These are phyloP conservation scores for Umbellularia californica DNA, from an alignment of 164 flowering plant genomes.

Conservation along the genomic window DNA sequence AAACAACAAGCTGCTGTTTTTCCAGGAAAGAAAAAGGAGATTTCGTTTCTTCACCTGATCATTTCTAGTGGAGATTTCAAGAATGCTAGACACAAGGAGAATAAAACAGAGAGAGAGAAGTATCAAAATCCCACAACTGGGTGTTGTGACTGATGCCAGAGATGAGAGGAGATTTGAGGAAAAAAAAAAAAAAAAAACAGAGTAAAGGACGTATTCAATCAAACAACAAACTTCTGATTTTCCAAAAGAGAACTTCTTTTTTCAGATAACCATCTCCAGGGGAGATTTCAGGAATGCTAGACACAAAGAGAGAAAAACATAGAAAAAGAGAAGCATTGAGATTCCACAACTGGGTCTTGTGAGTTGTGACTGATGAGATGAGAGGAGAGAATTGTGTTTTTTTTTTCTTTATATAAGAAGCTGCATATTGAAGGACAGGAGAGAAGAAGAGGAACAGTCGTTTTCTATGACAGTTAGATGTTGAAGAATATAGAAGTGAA, in stretches of 20 bases:
- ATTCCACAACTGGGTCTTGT: background rate
- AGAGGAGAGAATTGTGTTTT: no score
- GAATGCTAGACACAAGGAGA: background rate
- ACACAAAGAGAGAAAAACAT: background rate
- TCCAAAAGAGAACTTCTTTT: background rate
- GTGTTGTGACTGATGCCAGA: background rate
- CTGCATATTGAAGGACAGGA: slow-evolving; percentile 11
- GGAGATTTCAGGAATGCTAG: background rate
- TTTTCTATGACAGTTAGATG: background rate
- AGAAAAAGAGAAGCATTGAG: background rate
- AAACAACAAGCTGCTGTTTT: background rate
- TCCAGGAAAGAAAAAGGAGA: background rate
- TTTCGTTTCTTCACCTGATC: background rate
- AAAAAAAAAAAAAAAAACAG: background rate
- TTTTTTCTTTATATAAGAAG: slow-evolving; percentile 17
- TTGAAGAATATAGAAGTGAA: background rate
- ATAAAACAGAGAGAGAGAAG: background rate
- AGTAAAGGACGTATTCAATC: background rate
- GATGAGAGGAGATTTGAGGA: background rate
- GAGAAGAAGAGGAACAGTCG: background rate
- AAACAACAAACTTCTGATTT: background rate
- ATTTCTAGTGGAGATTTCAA: background rate
- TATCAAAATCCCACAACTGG: background rate
- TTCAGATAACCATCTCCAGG: background rate
- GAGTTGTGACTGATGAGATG: no score